Evolutionary conservation across 1,284 basidiomycete species (phyloP), one percentile per base, ranked within the genome.

Genomic region (Papiliotrema laurentii): DNA sequence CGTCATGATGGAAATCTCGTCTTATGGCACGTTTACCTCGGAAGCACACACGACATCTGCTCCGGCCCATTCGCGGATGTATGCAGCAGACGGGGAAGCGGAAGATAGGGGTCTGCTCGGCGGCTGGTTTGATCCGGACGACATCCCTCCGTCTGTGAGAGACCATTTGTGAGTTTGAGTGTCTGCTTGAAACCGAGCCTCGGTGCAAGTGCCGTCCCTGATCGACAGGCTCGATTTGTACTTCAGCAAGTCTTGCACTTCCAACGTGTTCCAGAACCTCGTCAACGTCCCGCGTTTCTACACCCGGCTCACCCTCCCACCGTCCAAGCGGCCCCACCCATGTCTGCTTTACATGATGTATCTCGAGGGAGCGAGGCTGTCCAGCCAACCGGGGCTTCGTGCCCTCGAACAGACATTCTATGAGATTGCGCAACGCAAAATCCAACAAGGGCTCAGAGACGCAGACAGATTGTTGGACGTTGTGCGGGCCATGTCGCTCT

Each of bases 41-140:
- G n/a, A n/a, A n/a, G n/a, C n/a, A n/a, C n/a, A n/a, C n/a, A n/a
- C n/a, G n/a, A n/a, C n/a, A n/a, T n/a, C n/a, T n/a, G n/a, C n/a
- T n/a, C n/a, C n/a, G n/a, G n/a, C n/a, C n/a, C n/a, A n/a, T n/a
- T n/a, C n/a, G n/a, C n/a, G n/a, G n/a, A n/a, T n/a, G n/a, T n/a
- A n/a, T n/a, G n/a, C n/a, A n/a, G n/a, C n/a, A n/a, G n/a, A n/a
- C n/a, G n/a, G n/a, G n/a, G n/a, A 45, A 5, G 38, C 43, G 19
- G 35, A 51, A 18, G 48, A 36, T 36, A 11, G 41, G n/a, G 52
- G 54, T 22, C 34, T 67, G 2, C 49, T 58, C 0, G 61, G 61
- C 1, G 64, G 64, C 1, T 68, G 66, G 66, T 65, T 65, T 41
- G 66, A 68, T 43, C 56, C 63, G 10, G 53, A 56, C 18, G 66